A percentile compares a stretch with the other conserved stretches of the same genome.
Conservation (phyloP, 257 asterid genomes). For the Solanum appendiculatum region DNA sequence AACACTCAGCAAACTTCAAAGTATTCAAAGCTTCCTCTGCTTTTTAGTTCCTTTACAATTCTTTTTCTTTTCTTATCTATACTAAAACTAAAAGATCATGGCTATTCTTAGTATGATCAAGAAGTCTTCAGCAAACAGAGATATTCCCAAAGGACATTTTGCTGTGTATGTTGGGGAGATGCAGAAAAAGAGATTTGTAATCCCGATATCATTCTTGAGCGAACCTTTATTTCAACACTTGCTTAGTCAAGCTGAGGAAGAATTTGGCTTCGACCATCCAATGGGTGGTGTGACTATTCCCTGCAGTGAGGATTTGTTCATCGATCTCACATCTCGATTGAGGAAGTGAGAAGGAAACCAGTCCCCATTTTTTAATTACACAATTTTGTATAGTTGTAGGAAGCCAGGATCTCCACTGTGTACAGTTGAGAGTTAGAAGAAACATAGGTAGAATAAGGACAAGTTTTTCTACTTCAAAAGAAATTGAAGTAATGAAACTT, state of each 20-base stretch:
- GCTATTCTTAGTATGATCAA: not conserved
- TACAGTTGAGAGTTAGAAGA: not conserved
- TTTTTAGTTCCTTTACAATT: not conserved
- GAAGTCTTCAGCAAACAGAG: not conserved
- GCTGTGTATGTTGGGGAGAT: conserved; percentile 47
- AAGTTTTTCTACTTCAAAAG: not conserved
- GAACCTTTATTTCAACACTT: conserved; percentile 25
- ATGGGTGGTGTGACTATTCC: conserved; percentile 58
- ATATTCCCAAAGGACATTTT: conserved; percentile 48
- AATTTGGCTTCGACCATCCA: conserved; percentile 37
- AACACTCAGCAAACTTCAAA: not conserved
- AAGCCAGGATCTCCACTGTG: not conserved
- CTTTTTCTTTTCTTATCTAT: not conserved
- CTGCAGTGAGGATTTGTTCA: conserved; percentile 27
- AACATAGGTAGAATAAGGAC: not conserved
- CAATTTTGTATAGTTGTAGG: not conserved
- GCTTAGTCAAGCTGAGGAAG: conserved; percentile 27
- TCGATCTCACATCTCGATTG: conserved; percentile 17
- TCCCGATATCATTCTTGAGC: conserved; percentile 26
- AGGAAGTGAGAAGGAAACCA: not conserved
- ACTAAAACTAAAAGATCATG: not conserved
- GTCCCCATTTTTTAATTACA: not conserved
- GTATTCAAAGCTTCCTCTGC: not conserved
- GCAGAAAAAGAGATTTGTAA: conserved; percentile 25
- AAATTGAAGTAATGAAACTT: not conserved